These are phyloP conservation scores for Trametes hirsuta DNA, from an alignment of 1,284 basidiomycete genomes.

Conservation along the genomic window DNA sequence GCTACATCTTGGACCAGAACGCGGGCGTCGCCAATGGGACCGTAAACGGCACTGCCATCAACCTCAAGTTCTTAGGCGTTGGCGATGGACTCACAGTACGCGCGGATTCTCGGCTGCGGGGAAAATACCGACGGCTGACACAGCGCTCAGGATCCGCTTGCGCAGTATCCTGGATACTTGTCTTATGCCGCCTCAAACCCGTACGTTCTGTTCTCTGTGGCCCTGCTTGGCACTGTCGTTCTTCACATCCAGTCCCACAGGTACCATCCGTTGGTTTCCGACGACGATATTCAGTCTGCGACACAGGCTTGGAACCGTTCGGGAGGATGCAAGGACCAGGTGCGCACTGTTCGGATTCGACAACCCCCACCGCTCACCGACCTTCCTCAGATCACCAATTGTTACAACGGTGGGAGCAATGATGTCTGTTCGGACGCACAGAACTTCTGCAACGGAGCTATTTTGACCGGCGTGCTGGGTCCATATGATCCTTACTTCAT, in stretches of 20 bases:
- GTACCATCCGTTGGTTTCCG: constrained; percentile 55
- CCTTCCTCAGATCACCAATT: constrained; percentile 47
- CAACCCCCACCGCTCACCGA: not conserved
- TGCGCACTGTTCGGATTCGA: constrained; percentile 19
- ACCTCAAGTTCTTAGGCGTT: constrained; percentile 63
- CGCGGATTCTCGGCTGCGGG: not conserved
- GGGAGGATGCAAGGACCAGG: constrained; percentile 54
- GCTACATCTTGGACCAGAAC: constrained; percentile 65
- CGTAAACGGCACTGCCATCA: constrained; percentile 52
- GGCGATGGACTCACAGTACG: constrained; percentile 66
- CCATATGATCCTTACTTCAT: constrained; percentile 58
- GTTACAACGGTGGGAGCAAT: constrained; percentile 50
- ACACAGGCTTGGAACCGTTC: constrained; percentile 48
- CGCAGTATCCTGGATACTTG: constrained; percentile 61
- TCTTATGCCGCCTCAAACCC: constrained; percentile 56
- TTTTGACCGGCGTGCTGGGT: constrained; percentile 53
- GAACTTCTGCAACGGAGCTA: constrained; percentile 55
- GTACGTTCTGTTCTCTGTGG: constrained; percentile 13
- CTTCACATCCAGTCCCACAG: constrained; percentile 12
- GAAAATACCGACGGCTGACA: constrained; percentile 2
- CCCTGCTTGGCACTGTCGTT: not conserved
- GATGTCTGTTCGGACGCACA: constrained; percentile 57
- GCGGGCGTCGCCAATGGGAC: constrained; percentile 54
- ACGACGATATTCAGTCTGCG: constrained; percentile 42
- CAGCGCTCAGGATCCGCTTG: constrained; percentile 52